Conservation (phyloP, 208 protist species). For the Trypanosoma theileri region DNA sequence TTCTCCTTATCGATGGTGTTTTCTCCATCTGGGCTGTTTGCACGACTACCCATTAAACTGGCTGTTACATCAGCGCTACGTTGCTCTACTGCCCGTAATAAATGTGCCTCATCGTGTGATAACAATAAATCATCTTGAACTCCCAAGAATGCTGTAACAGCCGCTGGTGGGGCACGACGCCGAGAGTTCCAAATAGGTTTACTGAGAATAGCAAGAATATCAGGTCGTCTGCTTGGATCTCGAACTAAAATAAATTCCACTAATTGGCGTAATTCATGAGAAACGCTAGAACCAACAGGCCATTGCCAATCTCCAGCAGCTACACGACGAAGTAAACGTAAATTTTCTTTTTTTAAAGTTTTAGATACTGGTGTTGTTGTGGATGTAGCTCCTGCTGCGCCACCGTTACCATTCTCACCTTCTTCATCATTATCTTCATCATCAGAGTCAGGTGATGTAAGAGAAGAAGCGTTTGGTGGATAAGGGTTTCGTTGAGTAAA, state of each 20-base stretch:
- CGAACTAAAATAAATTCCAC: conserved; percentile 67
- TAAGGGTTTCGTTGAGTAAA: conserved; percentile 89
- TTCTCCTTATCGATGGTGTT: neutral
- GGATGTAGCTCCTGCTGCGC: neutral
- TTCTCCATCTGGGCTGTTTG: conserved; percentile 33
- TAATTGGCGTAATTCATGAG: conserved; percentile 59
- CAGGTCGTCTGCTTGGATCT: conserved; percentile 59
- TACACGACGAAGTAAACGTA: conserved; percentile 66
- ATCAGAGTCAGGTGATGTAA: conserved; percentile 5
- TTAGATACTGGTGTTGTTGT: neutral
- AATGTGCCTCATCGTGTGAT: conserved; percentile 72
- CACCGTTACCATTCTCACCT: conserved; percentile 1
- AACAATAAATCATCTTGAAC: conserved; percentile 83
- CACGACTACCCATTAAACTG: conserved; percentile 50
- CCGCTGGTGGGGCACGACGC: conserved; percentile 67
- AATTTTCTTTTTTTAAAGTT: conserved; percentile 47
- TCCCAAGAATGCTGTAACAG: conserved; percentile 74
- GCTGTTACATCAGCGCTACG: conserved; percentile 75
- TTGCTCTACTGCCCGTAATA: conserved; percentile 83
- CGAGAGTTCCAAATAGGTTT: conserved; percentile 66
- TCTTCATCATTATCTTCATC: conserved; percentile 13
- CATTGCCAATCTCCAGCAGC: conserved; percentile 76
- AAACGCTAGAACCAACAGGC: conserved; percentile 59
- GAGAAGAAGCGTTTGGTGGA: conserved; percentile 21
- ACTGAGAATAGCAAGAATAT: conserved; percentile 57